Evolutionary conservation across 1,284 basidiomycete genomes (phyloP).

Genomic region (Cryptococcus wingfieldii): DNA sequence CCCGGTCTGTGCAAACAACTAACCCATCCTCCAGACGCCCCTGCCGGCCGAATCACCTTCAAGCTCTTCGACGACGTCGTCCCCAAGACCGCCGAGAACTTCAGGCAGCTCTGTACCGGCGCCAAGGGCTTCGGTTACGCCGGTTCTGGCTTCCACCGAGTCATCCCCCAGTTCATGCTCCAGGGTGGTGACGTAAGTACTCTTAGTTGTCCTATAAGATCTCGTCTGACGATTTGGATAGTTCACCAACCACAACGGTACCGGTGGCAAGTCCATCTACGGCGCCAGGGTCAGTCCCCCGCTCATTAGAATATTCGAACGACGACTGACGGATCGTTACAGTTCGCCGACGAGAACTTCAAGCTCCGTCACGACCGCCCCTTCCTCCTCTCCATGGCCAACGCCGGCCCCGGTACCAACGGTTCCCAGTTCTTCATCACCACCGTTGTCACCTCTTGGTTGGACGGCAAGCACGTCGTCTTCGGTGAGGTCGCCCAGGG

Average conservation of each 20-base stretch:
- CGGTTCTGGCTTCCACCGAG: slow-evolving; percentile 81
- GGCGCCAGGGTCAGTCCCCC: too few species aligned
- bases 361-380: slow-evolving; percentile 62
- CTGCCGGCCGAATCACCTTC: slow-evolving; percentile 67
- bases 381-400: slow-evolving; percentile 83
- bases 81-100: slow-evolving; percentile 76
- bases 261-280: slow-evolving; percentile 89
- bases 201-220: not conserved
- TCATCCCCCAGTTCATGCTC: slow-evolving; percentile 62
- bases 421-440: slow-evolving; percentile 77
- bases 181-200: slow-evolving; percentile 48
- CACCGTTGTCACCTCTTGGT: slow-evolving; percentile 54
- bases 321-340: too few species aligned
- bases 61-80: slow-evolving; percentile 58
- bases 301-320: too few species aligned
- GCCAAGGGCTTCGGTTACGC: slow-evolving; percentile 67
- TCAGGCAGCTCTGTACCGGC: slow-evolving; percentile 88
- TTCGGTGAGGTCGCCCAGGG: slow-evolving; percentile 83
- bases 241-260: slow-evolving; percentile 63
- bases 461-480: slow-evolving; percentile 73
- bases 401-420: slow-evolving; percentile 56
- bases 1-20: too few species aligned
- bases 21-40: slow-evolving; percentile 38
- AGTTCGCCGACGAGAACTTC: slow-evolving; percentile 90
- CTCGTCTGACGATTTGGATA: slow-evolving; percentile 32